Evolutionary conservation across 768 basidiomycete genomes (phyloP), one percentile per base, ranked within the genome.

Genomic region (Agaricus sinodeliciosus): DNA sequence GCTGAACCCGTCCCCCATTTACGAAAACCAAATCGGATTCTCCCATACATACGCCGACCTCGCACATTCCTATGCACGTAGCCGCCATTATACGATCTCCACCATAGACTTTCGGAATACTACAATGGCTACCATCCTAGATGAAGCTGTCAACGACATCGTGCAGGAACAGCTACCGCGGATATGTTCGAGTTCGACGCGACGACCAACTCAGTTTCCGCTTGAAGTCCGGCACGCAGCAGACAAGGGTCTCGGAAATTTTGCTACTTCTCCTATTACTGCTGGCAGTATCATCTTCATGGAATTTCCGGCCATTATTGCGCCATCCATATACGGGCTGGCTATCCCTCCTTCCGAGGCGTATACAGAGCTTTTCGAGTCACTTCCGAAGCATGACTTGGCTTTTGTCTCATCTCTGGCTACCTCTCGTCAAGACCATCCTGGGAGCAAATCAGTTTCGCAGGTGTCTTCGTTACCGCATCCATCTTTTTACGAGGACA

Each of bases 301-400:
- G 25, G 73, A 76, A 49, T 72, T 72, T 41, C 76, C 76, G 19
- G 63, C 63, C 7, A 58, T 75, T 43, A 66, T 76, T 41, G 64
- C 67, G 22, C 74, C 75, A 2, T 41, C 47, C 35, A 45, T 54
- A 11, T 46, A 42, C 18, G 52, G 52, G 12, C 18, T 54, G 9
- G 40, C 63, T 54, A 56, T 64, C 37, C 58, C 65, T 51, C 56
- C 63, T 36, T 61, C 69, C 12, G 61, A 65, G 7, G 60, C 62
- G 12, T 51, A 67, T 8, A 47, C 57, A 6, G 53, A 59, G 16
- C 43, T 54, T 19, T 75, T 70, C 43, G 64, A 69, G 25, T 63
- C 61, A 16, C 59, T 73, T 3, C 67, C 66, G 7, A 55, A 57
- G 26, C 19, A 39, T 12, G 16, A 15, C 2, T 26, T 54, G 19